Evolutionary conservation across 257 asterid genomes (phyloP), one percentile per base, ranked within the genome.

Genomic region (Penstemon davidsonii): DNA sequence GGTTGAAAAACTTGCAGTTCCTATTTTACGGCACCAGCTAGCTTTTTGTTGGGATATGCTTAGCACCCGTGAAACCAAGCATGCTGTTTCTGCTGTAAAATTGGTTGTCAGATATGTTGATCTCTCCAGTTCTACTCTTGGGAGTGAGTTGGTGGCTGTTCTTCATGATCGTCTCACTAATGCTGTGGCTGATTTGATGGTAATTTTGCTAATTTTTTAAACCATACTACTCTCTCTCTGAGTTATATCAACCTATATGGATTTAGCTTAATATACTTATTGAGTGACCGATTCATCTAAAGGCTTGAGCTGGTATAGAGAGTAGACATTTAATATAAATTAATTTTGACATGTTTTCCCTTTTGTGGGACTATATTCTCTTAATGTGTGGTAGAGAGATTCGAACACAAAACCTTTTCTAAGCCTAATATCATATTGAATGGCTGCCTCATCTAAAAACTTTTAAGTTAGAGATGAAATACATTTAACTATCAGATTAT

Each of bases 1-100:
- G 72, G 90, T 94, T 40, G 97, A 87, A 67, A 88, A 91, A 77
- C 88, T 94, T 75, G 97, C 96, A 8, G 74, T 94, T 66, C 97
- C 99, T 61, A 84, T 94, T 82, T 70, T 94, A 55, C 95, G 84
- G 73, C 91, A 88, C 69, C 91, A 88, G 66, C 72, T 94, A 73
- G 82, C 80, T 45, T 66, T 57, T 70, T 91, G 99, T 67, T 91
- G 96, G 97, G 97, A 94, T 82, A 83, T 85, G 63, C 81, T 88
- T 69, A 91, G 99, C 71, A 88, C 96, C 54, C 84, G 83, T 12
- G 96, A 94, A 78, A 94, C 99, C 0, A 75, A 54, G 71, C 63
- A 49, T 75, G 98, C 96, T 45, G 96, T 94, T 70, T 82, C 88
- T 73, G 90, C 99, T 59, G 82, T 85, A 66, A 81, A 82, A 55